Evolutionary conservation across 1,284 basidiomycete genomes (phyloP).

Genomic region (Ustilago lituana): DNA sequence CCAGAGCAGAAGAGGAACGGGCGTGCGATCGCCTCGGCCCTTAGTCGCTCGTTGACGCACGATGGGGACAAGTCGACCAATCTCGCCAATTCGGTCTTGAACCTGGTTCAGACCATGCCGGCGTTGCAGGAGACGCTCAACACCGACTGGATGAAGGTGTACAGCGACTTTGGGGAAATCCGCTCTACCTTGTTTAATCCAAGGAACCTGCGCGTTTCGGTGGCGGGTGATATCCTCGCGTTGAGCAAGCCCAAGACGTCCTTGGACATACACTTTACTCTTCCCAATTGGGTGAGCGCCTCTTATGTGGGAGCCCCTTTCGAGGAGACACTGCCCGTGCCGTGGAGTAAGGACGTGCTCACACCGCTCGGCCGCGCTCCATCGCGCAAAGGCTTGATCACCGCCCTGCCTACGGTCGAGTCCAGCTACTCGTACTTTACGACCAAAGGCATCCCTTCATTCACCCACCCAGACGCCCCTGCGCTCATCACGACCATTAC

Average conservation of each 20-base stretch:
- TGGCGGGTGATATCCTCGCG: constrained; percentile 83
- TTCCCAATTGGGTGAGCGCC: too few relatives aligned
- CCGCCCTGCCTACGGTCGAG: constrained; percentile 91
- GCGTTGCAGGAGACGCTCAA: constrained; percentile 76
- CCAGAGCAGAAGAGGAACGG: constrained; percentile 94
- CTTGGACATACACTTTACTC: constrained; percentile 30
- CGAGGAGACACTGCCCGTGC: constrained; percentile 74
- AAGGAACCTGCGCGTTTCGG: constrained; percentile 82
- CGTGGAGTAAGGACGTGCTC: constrained; percentile 77
- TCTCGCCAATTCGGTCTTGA: constrained; percentile 77
- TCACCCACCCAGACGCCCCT: constrained; percentile 80
- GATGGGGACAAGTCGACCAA: constrained; percentile 78
- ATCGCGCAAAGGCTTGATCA: constrained; percentile 77
- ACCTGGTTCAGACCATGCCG: constrained; percentile 82
- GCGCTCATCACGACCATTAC: constrained; percentile 85
- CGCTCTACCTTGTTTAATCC: constrained; percentile 71
- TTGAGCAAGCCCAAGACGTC: constrained; percentile 76
- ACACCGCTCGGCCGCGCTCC: constrained; percentile 80
- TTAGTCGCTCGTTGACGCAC: constrained; percentile 78
- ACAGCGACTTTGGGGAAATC: constrained; percentile 54
- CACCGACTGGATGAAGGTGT: constrained; percentile 45
- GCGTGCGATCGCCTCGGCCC: constrained; percentile 78
- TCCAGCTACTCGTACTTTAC: constrained; percentile 86
- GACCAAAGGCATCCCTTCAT: constrained; percentile 73
- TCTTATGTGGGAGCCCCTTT: constrained; percentile 11